Percentiles rank a stretch among this genome's conserved stretches.
Evolutionary conservation across 139 green algal species (phyloP).

Genomic region (Coelastrella sp.): DNA sequence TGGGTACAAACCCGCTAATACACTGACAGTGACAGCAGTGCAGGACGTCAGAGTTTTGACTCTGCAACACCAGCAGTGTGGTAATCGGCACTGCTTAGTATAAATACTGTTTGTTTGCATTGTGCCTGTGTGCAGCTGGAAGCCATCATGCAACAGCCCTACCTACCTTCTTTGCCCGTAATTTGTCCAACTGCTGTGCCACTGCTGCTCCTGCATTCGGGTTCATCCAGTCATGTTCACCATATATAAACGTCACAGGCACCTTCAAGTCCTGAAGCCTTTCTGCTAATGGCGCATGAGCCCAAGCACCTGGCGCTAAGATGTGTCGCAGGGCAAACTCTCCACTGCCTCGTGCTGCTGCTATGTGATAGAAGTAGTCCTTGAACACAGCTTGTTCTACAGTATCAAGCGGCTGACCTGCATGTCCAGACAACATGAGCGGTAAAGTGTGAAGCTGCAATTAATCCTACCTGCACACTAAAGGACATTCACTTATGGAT

Average conservation of each 20-base stretch:
- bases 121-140: too few relatives aligned
- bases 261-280: constrained; percentile 73
- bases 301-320: constrained; percentile 85
- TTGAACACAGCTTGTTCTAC: constrained; percentile 65
- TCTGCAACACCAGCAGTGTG: too few relatives aligned
- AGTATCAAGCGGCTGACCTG: constrained; percentile 62
- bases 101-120: too few relatives aligned
- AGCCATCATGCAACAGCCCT: not conserved
- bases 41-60: too few relatives aligned
- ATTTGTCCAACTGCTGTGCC: constrained; percentile 17
- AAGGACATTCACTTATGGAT: too few relatives aligned
- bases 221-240: constrained; percentile 83
- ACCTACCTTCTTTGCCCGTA: constrained; percentile 13
- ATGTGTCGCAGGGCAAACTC: constrained; percentile 87
- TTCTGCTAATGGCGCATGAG: constrained; percentile 71
- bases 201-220: not conserved
- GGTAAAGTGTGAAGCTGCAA: too few relatives aligned
- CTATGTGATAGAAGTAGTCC: constrained; percentile 83
- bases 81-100: too few relatives aligned
- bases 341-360: constrained; percentile 71
- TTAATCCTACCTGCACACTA: too few relatives aligned
- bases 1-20: too few relatives aligned
- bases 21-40: too few relatives aligned
- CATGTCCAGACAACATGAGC: too few relatives aligned
- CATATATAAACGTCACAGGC: constrained; percentile 79